phyloP scores from a whole-genome alignment of 208 protist species.

The Trypanosoma avium region DNA sequence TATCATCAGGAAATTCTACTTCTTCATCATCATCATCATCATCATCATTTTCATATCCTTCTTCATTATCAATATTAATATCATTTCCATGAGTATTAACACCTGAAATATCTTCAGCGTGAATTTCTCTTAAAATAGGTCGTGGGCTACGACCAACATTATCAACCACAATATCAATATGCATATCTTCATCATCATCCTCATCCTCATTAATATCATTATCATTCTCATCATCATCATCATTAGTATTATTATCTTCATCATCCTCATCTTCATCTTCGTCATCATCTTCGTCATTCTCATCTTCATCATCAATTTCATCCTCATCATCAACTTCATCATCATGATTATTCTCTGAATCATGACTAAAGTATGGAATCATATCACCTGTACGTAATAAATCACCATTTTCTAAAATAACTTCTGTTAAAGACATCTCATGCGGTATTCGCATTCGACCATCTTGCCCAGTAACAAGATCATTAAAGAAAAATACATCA shows the following conservation, averaged over 20 bases:
- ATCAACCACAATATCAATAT: not conserved
- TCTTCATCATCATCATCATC: conserved; percentile 29
- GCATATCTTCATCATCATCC: not conserved
- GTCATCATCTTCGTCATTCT: not conserved
- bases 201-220: not conserved
- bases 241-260: not conserved
- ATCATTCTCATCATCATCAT: conserved; percentile 11
- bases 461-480: conserved; percentile 18
- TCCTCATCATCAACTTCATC: conserved; percentile 5
- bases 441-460: not conserved
- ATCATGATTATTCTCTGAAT: not conserved
- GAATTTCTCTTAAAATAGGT: too few relatives aligned
- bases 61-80: not conserved
- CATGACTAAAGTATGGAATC: not conserved
- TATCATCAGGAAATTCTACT: too few relatives aligned
- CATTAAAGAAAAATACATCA: conserved; percentile 20
- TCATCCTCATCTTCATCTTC: conserved; percentile 6
- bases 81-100: conserved; percentile 9
- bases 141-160: too few relatives aligned
- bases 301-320: conserved; percentile 10
- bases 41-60: conserved; percentile 12
- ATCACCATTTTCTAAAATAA: not conserved
- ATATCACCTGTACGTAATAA: not conserved
- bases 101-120: too few relatives aligned
- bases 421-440: conserved; percentile 3